Percentiles rank a stretch among this genome's conserved stretches.
Conservation (phyloP, 352 stramenopile species). For the Elongisporangium anandrum region DNA sequence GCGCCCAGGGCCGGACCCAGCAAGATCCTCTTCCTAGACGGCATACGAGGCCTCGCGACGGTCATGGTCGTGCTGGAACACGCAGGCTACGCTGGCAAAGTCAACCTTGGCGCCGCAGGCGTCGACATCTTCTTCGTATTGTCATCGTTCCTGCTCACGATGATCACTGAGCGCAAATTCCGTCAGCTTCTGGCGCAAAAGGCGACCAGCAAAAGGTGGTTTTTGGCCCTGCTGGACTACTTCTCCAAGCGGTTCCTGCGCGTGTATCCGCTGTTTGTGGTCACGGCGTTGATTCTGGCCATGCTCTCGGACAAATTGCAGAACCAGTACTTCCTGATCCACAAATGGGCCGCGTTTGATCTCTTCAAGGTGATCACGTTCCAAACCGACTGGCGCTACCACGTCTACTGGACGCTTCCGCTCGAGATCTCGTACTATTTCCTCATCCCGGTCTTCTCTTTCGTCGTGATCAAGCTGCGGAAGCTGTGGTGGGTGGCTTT, state of each 20-base stretch:
- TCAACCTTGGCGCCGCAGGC: conserved; percentile 19
- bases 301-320: conserved; percentile 23
- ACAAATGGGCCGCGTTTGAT: conserved; percentile 25
- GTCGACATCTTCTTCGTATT: conserved; percentile 46
- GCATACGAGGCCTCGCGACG: conserved; percentile 27
- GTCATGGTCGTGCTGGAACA: conserved; percentile 25
- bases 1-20: conserved; percentile 1
- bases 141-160: conserved; percentile 38
- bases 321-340: conserved; percentile 26
- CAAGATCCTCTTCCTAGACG: conserved; percentile 38
- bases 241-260: conserved; percentile 33
- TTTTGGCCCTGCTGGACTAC: conserved; percentile 21
- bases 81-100: conserved; percentile 19
- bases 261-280: conserved; percentile 28
- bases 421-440: conserved; percentile 52
- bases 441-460: conserved; percentile 24
- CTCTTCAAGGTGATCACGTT: conserved; percentile 43
- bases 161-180: conserved; percentile 29
- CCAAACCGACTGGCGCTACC: conserved; percentile 20
- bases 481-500: conserved; percentile 27
- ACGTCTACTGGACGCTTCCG: conserved; percentile 53
- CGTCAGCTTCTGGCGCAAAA: conserved; percentile 14
- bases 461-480: conserved; percentile 20
- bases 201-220: conserved; percentile 15
- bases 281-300: conserved; percentile 20